Conservation (phyloP, 1,284 basidiomycete genomes). For the Apiotrichum akiyoshidainum region DNA sequence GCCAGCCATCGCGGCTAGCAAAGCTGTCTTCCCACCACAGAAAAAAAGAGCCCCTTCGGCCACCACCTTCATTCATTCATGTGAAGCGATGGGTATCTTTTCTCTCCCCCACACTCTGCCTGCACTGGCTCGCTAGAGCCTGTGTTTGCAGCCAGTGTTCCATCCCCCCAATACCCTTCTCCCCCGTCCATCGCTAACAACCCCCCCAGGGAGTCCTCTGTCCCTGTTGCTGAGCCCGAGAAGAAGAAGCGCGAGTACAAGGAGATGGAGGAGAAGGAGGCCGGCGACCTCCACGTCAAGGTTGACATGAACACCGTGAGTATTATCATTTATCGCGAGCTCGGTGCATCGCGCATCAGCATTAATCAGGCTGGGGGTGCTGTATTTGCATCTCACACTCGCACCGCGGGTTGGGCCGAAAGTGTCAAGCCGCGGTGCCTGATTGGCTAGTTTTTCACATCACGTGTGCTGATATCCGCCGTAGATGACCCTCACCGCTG, state of each 20-base stretch:
- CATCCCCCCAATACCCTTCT: no score
- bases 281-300: slow-evolving; percentile 59
- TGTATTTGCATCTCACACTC: no score
- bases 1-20: slow-evolving; percentile 1
- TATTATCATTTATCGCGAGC: slow-evolving; percentile 12
- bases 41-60: not conserved
- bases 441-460: not conserved
- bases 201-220: slow-evolving; percentile 35
- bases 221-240: slow-evolving; percentile 53
- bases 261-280: slow-evolving; percentile 73
- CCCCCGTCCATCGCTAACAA: slow-evolving; percentile 3
- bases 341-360: not conserved
- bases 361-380: no score
- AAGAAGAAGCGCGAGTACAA: slow-evolving; percentile 83
- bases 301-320: slow-evolving; percentile 78
- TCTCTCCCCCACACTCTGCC: not conserved
- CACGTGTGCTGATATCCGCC: slow-evolving; percentile 2
- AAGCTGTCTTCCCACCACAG: not conserved
- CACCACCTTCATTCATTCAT: no score
- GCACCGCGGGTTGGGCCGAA: no score
- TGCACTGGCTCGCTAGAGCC: no score
- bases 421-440: not conserved
- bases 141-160: no score
- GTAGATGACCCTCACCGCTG: slow-evolving; percentile 48
- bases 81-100: not conserved